Evolutionary conservation across 345 rosid species (phyloP).

Genomic region (Bruguiera sexangula): DNA sequence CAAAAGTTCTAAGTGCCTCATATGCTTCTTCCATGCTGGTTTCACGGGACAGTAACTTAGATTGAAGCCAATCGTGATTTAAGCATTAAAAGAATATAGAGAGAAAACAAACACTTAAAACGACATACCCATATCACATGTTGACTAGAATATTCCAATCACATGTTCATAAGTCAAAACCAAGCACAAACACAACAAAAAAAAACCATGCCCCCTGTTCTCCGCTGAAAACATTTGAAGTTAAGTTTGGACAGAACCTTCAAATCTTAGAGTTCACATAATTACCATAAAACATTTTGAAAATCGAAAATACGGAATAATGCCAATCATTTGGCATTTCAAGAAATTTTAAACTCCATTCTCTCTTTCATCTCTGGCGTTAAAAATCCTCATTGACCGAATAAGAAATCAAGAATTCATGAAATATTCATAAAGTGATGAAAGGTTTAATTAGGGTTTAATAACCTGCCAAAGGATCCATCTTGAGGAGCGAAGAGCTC

Average conservation of each 20-base stretch:
- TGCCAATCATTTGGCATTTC: background rate
- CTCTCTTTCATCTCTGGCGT: background rate
- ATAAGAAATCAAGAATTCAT: background rate
- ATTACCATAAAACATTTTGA: background rate
- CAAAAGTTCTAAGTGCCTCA: constrained; percentile 75
- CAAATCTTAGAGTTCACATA: constrained; percentile 2
- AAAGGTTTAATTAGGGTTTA: constrained; percentile 2
- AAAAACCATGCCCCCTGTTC: background rate
- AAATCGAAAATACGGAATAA: background rate
- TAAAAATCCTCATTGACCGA: background rate
- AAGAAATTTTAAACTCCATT: background rate
- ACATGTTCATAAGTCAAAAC: background rate
- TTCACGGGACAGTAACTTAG: background rate
- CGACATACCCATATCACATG: background rate
- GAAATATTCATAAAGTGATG: background rate
- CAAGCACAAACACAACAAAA: background rate
- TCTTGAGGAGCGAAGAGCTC: constrained; percentile 58
- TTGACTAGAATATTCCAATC: background rate
- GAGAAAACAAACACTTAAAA: background rate
- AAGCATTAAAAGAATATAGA: background rate
- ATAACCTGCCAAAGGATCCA: constrained; percentile 72
- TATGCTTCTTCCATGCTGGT: constrained; percentile 74
- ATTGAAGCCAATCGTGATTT: background rate
- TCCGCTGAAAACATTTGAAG: background rate
- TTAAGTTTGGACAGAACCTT: background rate